Base-by-base conservation (phyloP, 2,329 filamentous ascomycete genomes). In the Fusarium marasasianum region DNA sequence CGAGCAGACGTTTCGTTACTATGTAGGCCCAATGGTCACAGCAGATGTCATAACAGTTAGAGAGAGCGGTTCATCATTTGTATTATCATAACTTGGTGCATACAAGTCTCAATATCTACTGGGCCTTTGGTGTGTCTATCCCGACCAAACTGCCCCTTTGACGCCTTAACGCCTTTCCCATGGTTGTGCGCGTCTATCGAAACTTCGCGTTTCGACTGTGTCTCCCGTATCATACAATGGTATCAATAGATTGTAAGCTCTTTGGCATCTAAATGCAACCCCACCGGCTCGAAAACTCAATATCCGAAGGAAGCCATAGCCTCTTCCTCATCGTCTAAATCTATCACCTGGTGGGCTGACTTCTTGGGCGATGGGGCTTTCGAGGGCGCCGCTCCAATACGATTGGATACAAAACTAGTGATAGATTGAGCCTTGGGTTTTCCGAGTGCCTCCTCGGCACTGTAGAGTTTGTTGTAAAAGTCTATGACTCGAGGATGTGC, bases 391-490 rank as follows among this genome's bases (percentile, higher is more conserved):
- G 74, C 69, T 29, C 82, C 80, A 54, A 82, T 83, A 54, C 79
- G 80, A 33, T 78, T 82, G 6, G 77, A 64, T 24, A 84, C 79
- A 60, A 87, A 86, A 35, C 84, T 84, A 20, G 83, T 71, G 51
- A 88, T 83, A 6, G 76, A 77, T 15, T 54, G 63, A 8, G 79
- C 70, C 63, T 80, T 83, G 15, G 68, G 61, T 33, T 73, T 79
- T 61, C 79, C 78, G 56, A 79, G 60, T 12, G 84, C 85, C 44
- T 90, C 84, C 58, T 94, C 93, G 8, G 92, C 94, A 69, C 91
- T 92, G 77, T 93, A 93, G 41, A 99, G 84, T 77, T 94, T 93
- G 71, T 90, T 88, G 81, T 99, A 99, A 80, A 99, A 99, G 5
- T 87, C 87, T 11, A 94, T 87, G 24, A 99, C 96, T 77, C 91